Conservation (phyloP, 169 alveolate species). For the Plasmodium coatneyi region DNA sequence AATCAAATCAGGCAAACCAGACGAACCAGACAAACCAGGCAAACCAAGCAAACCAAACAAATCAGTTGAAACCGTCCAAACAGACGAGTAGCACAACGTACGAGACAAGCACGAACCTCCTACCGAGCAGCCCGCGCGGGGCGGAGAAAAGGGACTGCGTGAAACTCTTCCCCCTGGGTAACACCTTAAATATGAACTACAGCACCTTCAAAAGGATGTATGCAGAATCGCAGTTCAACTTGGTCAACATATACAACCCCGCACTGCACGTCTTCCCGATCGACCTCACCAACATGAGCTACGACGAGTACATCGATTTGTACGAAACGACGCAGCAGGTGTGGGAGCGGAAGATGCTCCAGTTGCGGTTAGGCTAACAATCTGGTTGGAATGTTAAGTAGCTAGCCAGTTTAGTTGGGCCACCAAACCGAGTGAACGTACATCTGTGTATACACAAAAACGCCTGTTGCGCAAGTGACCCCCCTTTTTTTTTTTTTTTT, state of each 20-base stretch:
- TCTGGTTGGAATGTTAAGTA: not conserved
- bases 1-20: not conserved
- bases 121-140: not conserved
- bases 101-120: not conserved
- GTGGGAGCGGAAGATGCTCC: constrained; percentile 57
- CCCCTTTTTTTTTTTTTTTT: not conserved
- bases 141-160: constrained; percentile 20
- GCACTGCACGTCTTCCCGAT: constrained; percentile 83
- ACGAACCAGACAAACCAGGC: not conserved
- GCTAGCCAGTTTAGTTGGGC: not conserved
- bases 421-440: not conserved
- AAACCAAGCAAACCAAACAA: not conserved
- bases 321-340: constrained; percentile 75
- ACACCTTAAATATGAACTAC: constrained; percentile 32
- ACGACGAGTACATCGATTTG: constrained; percentile 81
- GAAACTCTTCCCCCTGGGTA: constrained; percentile 28
- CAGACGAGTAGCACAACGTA: not conserved
- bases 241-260: constrained; percentile 82
- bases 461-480: not conserved
- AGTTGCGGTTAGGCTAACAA: not conserved
- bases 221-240: constrained; percentile 57
- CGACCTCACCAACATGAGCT: constrained; percentile 84
- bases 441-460: not conserved
- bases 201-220: constrained; percentile 30
- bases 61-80: not conserved